These are phyloP conservation scores for Rhinocladiella similis DNA, from an alignment of 2,329 filamentous ascomycete genomes.

Conservation along the genomic window DNA sequence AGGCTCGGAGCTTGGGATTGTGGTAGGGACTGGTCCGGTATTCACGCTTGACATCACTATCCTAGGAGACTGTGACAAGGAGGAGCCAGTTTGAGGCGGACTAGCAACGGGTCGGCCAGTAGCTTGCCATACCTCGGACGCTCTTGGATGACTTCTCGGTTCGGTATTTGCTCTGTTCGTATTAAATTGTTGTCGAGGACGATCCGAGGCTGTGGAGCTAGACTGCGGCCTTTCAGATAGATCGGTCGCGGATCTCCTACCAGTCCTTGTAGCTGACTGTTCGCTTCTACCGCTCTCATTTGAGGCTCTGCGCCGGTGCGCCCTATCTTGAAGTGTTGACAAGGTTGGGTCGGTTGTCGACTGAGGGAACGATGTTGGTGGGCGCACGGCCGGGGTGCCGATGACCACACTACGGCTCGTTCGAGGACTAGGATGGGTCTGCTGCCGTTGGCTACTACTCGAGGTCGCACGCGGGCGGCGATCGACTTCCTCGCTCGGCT, in stretches of 20 bases:
- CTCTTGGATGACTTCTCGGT: constrained; percentile 17
- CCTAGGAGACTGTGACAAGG: constrained; percentile 10
- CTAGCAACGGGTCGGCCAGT: constrained; percentile 14
- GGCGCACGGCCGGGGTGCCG: constrained; percentile 6
- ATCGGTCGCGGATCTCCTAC: constrained; percentile 66
- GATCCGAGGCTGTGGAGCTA: constrained; percentile 7
- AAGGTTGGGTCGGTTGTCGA: constrained; percentile 12
- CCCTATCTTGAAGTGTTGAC: constrained; percentile 10
- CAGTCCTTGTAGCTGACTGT: constrained; percentile 32
- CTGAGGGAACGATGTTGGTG: constrained; percentile 17
- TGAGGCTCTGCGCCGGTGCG: constrained; percentile 29
- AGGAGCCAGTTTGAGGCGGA: constrained; percentile 12
- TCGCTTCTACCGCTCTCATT: constrained; percentile 32
- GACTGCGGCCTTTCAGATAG: constrained; percentile 43
- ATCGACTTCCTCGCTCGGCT: constrained; percentile 42
- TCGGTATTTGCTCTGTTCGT: constrained; percentile 26
- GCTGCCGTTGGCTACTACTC: constrained; percentile 16
- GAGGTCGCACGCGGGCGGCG: constrained; percentile 36
- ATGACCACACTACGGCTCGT: constrained; percentile 16
- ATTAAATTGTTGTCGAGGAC: constrained; percentile 18
- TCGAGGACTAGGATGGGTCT: constrained; percentile 23
- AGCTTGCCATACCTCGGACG: constrained; percentile 24
- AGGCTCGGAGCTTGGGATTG: constrained; percentile 26
- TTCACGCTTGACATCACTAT: constrained; percentile 17
- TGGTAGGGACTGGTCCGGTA: constrained; percentile 30